Evolutionary conservation across 1,139 yeast genomes (phyloP), one percentile per base, ranked within the genome.

Genomic region (Kluyveromyces sp.): DNA sequence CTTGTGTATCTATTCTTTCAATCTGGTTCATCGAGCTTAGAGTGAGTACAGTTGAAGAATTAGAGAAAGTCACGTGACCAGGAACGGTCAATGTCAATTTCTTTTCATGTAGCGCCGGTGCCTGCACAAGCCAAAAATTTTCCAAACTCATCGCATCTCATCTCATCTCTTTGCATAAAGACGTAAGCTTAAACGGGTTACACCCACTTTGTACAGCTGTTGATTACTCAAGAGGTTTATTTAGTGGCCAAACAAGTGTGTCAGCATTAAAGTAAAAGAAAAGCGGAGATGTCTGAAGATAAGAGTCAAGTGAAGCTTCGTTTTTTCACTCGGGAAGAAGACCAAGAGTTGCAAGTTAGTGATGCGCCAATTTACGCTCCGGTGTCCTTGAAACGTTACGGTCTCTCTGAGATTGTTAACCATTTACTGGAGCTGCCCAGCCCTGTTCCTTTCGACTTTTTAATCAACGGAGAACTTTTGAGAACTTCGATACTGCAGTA

Each of bases 321-420:
- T 54, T 81, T 92, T 67, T 79, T 83, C 68, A 89, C 97, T 37
- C 77, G 92, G 54, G 96, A 89, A 57, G 81, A 78, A 51, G 94
- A 86, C 52, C 80, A 83, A 50, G 61, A 75, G 17, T 60, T 83
- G 42, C 80, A 77, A 42, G 86, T 87, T 3, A 75, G 84, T n/a
- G 95, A 87, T 44, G 77, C 83, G 35, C 94, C 96, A 8, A 71
- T 89, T 46, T 85, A 75, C 59, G 96, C 88, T 13, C 98, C 98
- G 16, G 84, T 83, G 26, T 68, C 83, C 3, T 73, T 92, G 56
- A 88, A 85, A 56, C 75, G 97, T 63, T 89, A 79, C 62, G 98
- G 99, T 43, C 75, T 92, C 40, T 87, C 96, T 1, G 97, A 92
- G 66, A 81, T 92, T 60, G 96, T 92, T 31, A 94, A 92, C 67